phyloP scores from a whole-genome alignment of 2,329 filamentous ascomycete genomes.

The Penicillium brevicompactum region DNA sequence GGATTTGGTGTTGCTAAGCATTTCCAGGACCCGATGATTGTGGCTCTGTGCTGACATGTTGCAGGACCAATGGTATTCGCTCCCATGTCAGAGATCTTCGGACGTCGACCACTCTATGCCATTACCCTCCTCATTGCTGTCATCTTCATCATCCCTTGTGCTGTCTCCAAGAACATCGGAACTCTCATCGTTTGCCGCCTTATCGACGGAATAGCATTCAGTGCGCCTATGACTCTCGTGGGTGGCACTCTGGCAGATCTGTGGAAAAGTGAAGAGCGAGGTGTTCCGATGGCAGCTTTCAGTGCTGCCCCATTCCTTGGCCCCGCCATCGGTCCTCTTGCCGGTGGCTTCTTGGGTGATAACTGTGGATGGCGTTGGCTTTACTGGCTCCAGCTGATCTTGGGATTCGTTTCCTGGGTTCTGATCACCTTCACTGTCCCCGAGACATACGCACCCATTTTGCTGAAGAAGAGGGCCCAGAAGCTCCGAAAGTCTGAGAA shows the following conservation, averaged over 20 bases:
- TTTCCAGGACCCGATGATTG: neutral
- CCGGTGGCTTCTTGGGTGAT: slow-evolving; percentile 75
- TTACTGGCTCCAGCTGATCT: slow-evolving; percentile 83
- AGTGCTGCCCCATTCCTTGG: slow-evolving; percentile 81
- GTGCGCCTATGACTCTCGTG: slow-evolving; percentile 82
- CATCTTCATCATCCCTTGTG: slow-evolving; percentile 78
- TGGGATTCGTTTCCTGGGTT: slow-evolving; percentile 69
- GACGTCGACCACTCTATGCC: slow-evolving; percentile 70
- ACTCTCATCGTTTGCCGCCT: slow-evolving; percentile 75
- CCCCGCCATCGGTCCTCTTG: slow-evolving; percentile 74
- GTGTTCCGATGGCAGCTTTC: slow-evolving; percentile 85
- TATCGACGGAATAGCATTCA: slow-evolving; percentile 82
- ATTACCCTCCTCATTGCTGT: slow-evolving; percentile 70
- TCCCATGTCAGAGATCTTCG: slow-evolving; percentile 74
- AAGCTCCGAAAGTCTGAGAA: slow-evolving; percentile 72
- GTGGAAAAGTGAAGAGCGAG: slow-evolving; percentile 82
- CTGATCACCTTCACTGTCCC: slow-evolving; percentile 86
- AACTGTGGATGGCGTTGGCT: slow-evolving; percentile 77
- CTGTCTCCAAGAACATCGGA: slow-evolving; percentile 72
- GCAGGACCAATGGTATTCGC: slow-evolving; percentile 76
- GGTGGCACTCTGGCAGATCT: slow-evolving; percentile 80
- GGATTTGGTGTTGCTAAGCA: slow-evolving; percentile 72
- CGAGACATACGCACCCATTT: slow-evolving; percentile 82
- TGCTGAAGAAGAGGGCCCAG: slow-evolving; percentile 70
- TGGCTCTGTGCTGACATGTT: slow-evolving; percentile 12